Base-by-base conservation (phyloP, 306 rosid species). In the Rosa multiflora region DNA sequence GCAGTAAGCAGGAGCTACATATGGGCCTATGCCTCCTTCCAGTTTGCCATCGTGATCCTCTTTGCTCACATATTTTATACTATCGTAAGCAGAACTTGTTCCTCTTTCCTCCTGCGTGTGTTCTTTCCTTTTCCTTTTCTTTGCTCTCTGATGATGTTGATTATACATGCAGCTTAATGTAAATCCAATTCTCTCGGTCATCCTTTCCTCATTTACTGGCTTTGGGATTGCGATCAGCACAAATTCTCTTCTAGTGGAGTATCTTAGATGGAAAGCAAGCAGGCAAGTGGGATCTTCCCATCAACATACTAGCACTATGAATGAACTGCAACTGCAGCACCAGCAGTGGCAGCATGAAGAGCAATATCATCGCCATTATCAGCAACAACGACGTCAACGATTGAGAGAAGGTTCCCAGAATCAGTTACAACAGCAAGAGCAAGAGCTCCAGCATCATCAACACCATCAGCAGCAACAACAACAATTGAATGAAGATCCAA, bases 21-120 rank as follows among this genome's bases (percentile, higher is more conserved):
- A 76, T 92, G 97, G 97, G 93, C 93, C 56, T 90, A 90, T 85
- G 93, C 96, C 64, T 90, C 91, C 78, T 92, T 92, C 90, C 97
- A 92, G 91, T 92, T 92, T 32, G 96, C 93, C 64, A 82, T 89
- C 40, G 88, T 92, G 86, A 85, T 92, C 86, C 86, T 92, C 67
- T 88, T 90, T 83, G 97, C 92, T 71, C 96, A 90, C 79, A 73
- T 92, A 66, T 92, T 90, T 79, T 92, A 90, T 81, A 81, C 93
- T 14, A 79, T 92, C n/a, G 97, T 92, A 92, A 90, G 97, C 78
- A 79, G 62, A 82, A 59, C 72, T n/a, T 32, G 8, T 61, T 81
- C 72, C 71, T 66, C 70, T 15, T 68, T 81, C 56, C 23, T 8
- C 15, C 6, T 59, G 32, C 29, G 26, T 49, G 35, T 35, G 46